Conservation (phyloP, 495 filamentous ascomycete genomes). For the Pyronema domesticum region DNA sequence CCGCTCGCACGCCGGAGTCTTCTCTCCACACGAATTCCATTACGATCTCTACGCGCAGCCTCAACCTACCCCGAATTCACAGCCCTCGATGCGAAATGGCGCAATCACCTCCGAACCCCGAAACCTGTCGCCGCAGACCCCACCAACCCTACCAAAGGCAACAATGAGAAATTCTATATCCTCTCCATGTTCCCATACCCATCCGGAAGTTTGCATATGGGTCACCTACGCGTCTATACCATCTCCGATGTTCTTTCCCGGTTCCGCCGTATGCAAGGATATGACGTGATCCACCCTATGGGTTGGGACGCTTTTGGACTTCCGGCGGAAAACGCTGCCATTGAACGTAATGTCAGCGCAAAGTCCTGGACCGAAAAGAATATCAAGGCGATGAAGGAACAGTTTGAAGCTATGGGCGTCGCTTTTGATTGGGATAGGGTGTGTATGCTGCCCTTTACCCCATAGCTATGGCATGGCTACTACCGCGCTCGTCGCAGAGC, state of each 20-base stretch:
- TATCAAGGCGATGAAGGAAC: slow-evolving; percentile 67
- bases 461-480: neutral
- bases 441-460: slow-evolving; percentile 24
- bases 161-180: slow-evolving; percentile 46
- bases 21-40: neutral
- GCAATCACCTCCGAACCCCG: slow-evolving; percentile 8
- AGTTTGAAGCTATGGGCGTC: slow-evolving; percentile 56
- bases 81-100: slow-evolving; percentile 62
- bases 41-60: neutral
- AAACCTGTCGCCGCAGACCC: neutral
- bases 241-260: slow-evolving; percentile 72
- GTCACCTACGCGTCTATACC: slow-evolving; percentile 76
- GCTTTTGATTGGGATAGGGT: slow-evolving; percentile 70
- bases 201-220: slow-evolving; percentile 75
- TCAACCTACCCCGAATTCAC: slow-evolving; percentile 31
- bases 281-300: slow-evolving; percentile 68
- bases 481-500: neutral
- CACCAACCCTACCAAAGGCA: neutral
- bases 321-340: slow-evolving; percentile 86
- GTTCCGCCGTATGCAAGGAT: slow-evolving; percentile 57
- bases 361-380: slow-evolving; percentile 62
- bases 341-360: slow-evolving; percentile 64
- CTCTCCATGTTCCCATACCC: slow-evolving; percentile 90
- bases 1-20: neutral
- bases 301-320: slow-evolving; percentile 89